These are phyloP conservation scores for Penicillium sp. DNA, from an alignment of 2,329 filamentous ascomycete species.

Conservation along the genomic window DNA sequence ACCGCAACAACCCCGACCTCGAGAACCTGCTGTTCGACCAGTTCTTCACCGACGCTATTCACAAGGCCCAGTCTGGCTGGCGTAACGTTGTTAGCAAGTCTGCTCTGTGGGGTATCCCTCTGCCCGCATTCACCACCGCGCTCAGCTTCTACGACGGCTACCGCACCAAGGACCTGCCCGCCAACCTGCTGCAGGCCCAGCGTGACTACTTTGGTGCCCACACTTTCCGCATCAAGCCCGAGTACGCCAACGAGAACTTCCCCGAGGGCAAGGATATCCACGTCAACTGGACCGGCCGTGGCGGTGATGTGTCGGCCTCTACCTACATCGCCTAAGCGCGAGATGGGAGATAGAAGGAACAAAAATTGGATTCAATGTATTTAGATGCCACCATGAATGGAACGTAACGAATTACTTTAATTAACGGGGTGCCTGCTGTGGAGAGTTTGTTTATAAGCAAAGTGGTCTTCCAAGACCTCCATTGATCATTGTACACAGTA, in stretches of 20 bases:
- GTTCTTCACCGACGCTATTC: slow-evolving; percentile 99
- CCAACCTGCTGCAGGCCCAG: slow-evolving; percentile 98
- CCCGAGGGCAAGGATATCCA: slow-evolving; percentile 85
- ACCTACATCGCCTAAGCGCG: slow-evolving; percentile 89
- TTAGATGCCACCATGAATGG: slow-evolving; percentile 29
- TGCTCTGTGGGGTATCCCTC: slow-evolving; percentile 92
- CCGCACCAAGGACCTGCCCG: slow-evolving; percentile 93
- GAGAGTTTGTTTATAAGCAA: background rate
- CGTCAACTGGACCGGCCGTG: slow-evolving; percentile 99
- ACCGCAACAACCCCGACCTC: slow-evolving; percentile 90
- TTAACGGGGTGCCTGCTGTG: background rate
- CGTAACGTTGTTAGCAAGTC: slow-evolving; percentile 88
- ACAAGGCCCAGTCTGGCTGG: slow-evolving; percentile 93
- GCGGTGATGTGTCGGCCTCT: slow-evolving; percentile 94
- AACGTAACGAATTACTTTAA: slow-evolving; percentile 27
- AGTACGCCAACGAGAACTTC: slow-evolving; percentile 75
- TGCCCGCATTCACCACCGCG: slow-evolving; percentile 93
- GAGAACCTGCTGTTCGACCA: slow-evolving; percentile 98
- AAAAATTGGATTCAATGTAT: slow-evolving; percentile 31
- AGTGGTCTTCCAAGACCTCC: background rate
- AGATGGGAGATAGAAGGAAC: slow-evolving; percentile 17
- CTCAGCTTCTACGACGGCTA: slow-evolving; percentile 99
- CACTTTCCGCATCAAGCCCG: slow-evolving; percentile 86
- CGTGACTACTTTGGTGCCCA: slow-evolving; percentile 99
- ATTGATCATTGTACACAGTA: too few species aligned